Evolutionary conservation across 2,329 filamentous ascomycete species (phyloP), one percentile per base, ranked within the genome.

Genomic region (Fusarium sarcochroum): DNA sequence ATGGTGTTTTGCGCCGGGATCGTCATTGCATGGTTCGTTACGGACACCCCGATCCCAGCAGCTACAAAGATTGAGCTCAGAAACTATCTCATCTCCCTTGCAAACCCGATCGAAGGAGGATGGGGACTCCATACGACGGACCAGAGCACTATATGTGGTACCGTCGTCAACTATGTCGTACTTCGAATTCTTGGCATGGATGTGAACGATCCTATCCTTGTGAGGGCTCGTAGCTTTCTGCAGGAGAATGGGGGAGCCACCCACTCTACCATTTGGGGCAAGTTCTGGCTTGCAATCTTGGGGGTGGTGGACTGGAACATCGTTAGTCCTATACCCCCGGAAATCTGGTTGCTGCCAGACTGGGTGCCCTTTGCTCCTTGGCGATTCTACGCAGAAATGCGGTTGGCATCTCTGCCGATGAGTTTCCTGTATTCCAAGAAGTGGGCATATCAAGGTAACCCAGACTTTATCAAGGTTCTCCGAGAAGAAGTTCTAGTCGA

Each of bases 381-480:
- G 93, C 86, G 93, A 70, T 97, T 94, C 93, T 97, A 94, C 93
- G 92, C 98, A 73, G 96, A 99, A 75, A 97, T 97, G 80, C 93
- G 96, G 17, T 13, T 53, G 7, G 45, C 45, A 18, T 59, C 47
- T 18, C 61, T 56, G 15, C 37, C 61, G 1, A 64, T 64, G 59
- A 58, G 91, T 2, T 97, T 91, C 74, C 80, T 98, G 44, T 97
- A 91, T 83, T 97, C 93, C 0, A 93, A 91, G 81, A 86, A 86
- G 66, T 98, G 93, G 89, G 86, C 85, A 21, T 91, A 91, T 68
- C 91, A 92, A 14, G 85, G 91, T 69, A 44, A 42, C 6, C 10
- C 11, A 7, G 87, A 91, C 6, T 78, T 97, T 3, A 92, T 92
- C 44, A 86, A 87, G 20, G 86, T 88, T 56, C 80, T 99, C 34